phyloP scores from a whole-genome alignment of 2,329 filamentous ascomycete genomes.

The Aureobasidium sp. region DNA sequence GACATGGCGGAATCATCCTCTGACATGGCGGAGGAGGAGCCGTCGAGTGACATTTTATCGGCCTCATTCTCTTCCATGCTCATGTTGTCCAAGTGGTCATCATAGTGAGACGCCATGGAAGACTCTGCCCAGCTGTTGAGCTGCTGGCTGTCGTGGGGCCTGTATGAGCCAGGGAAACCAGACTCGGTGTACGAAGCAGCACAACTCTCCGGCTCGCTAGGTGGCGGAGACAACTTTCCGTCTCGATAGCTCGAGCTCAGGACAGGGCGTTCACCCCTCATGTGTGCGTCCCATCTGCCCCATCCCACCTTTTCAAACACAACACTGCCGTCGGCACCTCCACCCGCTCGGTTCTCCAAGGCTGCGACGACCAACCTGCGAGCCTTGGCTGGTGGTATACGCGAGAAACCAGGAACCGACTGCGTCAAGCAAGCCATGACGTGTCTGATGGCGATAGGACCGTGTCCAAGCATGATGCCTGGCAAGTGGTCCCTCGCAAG shows the following conservation, averaged over 20 bases:
- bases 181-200: slow-evolving; percentile 30
- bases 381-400: slow-evolving; percentile 82
- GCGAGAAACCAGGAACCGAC: slow-evolving; percentile 84
- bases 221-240: slow-evolving; percentile 40
- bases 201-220: slow-evolving; percentile 40
- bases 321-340: slow-evolving; percentile 60
- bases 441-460: slow-evolving; percentile 87
- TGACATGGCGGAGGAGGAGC: slow-evolving; percentile 61
- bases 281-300: slow-evolving; percentile 88
- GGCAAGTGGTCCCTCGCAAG: slow-evolving; percentile 86
- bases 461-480: slow-evolving; percentile 81
- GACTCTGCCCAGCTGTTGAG: slow-evolving; percentile 19
- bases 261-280: slow-evolving; percentile 54
- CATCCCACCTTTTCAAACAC: slow-evolving; percentile 94
- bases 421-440: slow-evolving; percentile 93
- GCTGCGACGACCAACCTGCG: slow-evolving; percentile 87
- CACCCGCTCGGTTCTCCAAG: slow-evolving; percentile 67
- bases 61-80: slow-evolving; percentile 76
- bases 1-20: slow-evolving; percentile 51
- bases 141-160: slow-evolving; percentile 4
- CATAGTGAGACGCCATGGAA: slow-evolving; percentile 17
- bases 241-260: slow-evolving; percentile 30
- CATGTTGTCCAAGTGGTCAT: slow-evolving; percentile 37
- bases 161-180: slow-evolving; percentile 23
- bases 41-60: slow-evolving; percentile 88